Conservation (phyloP, 1,284 basidiomycete genomes). For the Peniophora sp. region DNA sequence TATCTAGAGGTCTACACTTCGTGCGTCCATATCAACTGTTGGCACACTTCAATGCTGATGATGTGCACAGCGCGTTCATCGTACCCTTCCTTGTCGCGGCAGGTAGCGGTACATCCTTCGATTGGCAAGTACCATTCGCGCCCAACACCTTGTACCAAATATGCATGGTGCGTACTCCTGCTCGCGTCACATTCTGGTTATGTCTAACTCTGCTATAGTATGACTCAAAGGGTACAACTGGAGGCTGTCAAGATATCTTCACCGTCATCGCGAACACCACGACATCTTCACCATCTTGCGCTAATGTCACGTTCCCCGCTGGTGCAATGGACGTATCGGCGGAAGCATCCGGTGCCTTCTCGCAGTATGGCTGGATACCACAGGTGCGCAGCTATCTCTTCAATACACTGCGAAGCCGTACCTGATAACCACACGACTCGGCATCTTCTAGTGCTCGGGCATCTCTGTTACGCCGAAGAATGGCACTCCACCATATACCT, state of each 20-base stretch:
- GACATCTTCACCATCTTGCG: slow-evolving; percentile 27
- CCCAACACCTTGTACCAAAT: slow-evolving; percentile 59
- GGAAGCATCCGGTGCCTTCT: slow-evolving; percentile 34
- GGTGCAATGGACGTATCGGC: slow-evolving; percentile 36
- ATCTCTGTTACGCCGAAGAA: slow-evolving; percentile 43
- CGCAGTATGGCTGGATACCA: slow-evolving; percentile 50
- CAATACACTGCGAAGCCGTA: neutral
- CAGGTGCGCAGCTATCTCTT: slow-evolving; percentile 27
- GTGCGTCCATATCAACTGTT: slow-evolving; percentile 23
- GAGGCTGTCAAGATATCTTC: slow-evolving; percentile 52
- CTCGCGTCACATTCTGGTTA: neutral
- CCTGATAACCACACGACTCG: neutral
- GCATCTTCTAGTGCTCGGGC: slow-evolving; percentile 38
- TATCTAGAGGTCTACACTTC: slow-evolving; percentile 56
- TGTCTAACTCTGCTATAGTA: slow-evolving; percentile 26
- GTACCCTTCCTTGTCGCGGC: slow-evolving; percentile 46
- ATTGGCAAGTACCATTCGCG: slow-evolving; percentile 49
- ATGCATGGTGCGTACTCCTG: slow-evolving; percentile 42
- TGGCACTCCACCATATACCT: slow-evolving; percentile 50
- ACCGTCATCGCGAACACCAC: slow-evolving; percentile 35
- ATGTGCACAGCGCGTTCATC: slow-evolving; percentile 30
- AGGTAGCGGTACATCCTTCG: slow-evolving; percentile 36
- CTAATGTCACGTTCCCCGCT: slow-evolving; percentile 37
- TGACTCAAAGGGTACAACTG: slow-evolving; percentile 44
- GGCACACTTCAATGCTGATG: neutral